A percentile compares a stretch with the other conserved stretches of the same genome.
These are phyloP conservation scores for Mycena maculata DNA, from an alignment of 768 basidiomycete species.

Conservation along the genomic window DNA sequence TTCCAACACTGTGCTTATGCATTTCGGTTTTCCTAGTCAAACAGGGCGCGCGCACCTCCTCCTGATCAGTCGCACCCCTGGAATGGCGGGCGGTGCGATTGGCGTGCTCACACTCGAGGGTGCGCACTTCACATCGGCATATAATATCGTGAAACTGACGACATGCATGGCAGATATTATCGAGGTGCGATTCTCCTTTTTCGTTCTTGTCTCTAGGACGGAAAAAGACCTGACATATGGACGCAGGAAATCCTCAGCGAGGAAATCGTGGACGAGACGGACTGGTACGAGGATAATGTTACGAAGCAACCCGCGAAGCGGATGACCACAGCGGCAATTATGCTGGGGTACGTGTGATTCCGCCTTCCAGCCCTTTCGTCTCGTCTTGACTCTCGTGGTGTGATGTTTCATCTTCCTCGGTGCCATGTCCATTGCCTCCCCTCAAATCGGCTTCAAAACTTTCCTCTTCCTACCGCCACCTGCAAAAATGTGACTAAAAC, in stretches of 20 bases:
- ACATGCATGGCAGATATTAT: slow-evolving; percentile 73
- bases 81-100: slow-evolving; percentile 83
- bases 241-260: slow-evolving; percentile 91
- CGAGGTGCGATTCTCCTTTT: slow-evolving; percentile 55
- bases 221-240: too few relatives aligned
- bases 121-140: slow-evolving; percentile 39
- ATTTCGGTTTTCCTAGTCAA: slow-evolving; percentile 62
- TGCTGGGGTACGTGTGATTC: slow-evolving; percentile 71
- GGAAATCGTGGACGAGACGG: slow-evolving; percentile 96
- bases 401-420: neutral
- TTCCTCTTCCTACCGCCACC: neutral
- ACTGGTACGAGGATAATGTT: slow-evolving; percentile 88
- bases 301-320: slow-evolving; percentile 81
- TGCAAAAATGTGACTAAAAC: too few relatives aligned
- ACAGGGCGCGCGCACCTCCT: slow-evolving; percentile 94
- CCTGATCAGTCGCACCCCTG: slow-evolving; percentile 86
- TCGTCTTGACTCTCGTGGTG: neutral
- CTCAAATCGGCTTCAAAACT: neutral
- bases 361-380: neutral
- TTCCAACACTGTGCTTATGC: neutral
- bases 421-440: too few relatives aligned
- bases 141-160: neutral
- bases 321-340: slow-evolving; percentile 76
- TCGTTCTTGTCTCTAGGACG: neutral
- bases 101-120: slow-evolving; percentile 94